phyloP scores from a whole-genome alignment of 768 basidiomycete species.

The Mrakia blollopis region DNA sequence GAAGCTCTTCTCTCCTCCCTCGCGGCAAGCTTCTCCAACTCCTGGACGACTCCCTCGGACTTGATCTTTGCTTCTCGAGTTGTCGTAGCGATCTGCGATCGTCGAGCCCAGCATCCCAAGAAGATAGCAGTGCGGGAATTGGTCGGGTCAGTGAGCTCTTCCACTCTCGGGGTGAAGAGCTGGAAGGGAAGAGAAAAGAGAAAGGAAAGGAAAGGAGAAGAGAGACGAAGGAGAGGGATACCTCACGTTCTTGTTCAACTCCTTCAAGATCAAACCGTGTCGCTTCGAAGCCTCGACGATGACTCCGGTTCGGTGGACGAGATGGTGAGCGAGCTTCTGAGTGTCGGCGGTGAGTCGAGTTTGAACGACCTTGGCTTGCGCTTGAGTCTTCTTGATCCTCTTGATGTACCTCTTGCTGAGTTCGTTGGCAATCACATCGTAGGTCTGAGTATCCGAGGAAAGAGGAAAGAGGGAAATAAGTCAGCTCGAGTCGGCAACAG shows the following conservation, averaged over 20 bases:
- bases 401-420: not conserved
- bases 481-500: not conserved
- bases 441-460: not conserved
- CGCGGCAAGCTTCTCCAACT: too few relatives aligned
- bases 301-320: not conserved
- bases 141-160: too few relatives aligned
- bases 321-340: not conserved
- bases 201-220: too few relatives aligned
- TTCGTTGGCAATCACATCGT: not conserved
- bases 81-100: too few relatives aligned
- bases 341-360: not conserved
- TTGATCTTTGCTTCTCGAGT: too few relatives aligned
- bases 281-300: not conserved
- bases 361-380: not conserved
- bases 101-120: too few relatives aligned
- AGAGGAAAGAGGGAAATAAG: not conserved
- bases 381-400: not conserved
- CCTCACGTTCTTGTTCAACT: not conserved
- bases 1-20: too few relatives aligned
- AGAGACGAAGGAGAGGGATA: not conserved
- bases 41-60: too few relatives aligned
- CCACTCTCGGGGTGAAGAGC: too few relatives aligned
- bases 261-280: not conserved
- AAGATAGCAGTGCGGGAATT: too few relatives aligned
- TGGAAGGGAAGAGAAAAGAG: too few relatives aligned